Conservation (phyloP, 1,139 yeast species). For the Blastobotrys indianensis region DNA sequence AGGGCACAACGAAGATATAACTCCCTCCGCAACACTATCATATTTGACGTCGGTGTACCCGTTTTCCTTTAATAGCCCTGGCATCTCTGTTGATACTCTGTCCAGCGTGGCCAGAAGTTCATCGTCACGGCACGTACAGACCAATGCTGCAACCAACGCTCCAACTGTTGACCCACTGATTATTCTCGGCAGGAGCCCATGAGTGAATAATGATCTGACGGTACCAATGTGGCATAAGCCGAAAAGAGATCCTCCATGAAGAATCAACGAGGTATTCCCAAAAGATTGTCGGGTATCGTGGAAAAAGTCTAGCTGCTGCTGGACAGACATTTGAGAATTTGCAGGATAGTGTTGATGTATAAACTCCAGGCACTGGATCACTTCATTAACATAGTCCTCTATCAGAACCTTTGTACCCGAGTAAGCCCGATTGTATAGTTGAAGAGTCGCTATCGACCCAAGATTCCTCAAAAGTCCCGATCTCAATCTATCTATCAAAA, state of each 20-base stretch:
- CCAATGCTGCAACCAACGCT: slow-evolving; percentile 83
- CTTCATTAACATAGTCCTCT: slow-evolving; percentile 80
- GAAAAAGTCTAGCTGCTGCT: slow-evolving; percentile 72
- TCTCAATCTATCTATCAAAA: slow-evolving; percentile 63
- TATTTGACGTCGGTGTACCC: slow-evolving; percentile 25
- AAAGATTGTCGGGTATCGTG: slow-evolving; percentile 86
- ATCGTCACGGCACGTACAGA: slow-evolving; percentile 59
- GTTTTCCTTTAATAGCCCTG: slow-evolving; percentile 29
- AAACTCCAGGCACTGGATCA: slow-evolving; percentile 59
- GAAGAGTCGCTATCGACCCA: slow-evolving; percentile 82
- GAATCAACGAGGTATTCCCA: slow-evolving; percentile 82
- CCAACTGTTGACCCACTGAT: slow-evolving; percentile 95
- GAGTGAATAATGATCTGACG: slow-evolving; percentile 67
- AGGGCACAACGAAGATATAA: slow-evolving; percentile 65
- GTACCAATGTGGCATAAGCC: slow-evolving; percentile 94
- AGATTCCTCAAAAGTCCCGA: slow-evolving; percentile 84
- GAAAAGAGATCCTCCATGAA: slow-evolving; percentile 92
- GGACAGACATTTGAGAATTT: slow-evolving; percentile 27
- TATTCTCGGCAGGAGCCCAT: slow-evolving; percentile 72
- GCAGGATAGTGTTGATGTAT: slow-evolving; percentile 29
- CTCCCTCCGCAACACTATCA: slow-evolving; percentile 31
- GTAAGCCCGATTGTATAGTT: slow-evolving; percentile 73
- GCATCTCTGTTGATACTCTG: slow-evolving; percentile 41
- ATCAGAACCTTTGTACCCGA: slow-evolving; percentile 83
- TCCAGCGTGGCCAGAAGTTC: slow-evolving; percentile 41